Base-by-base conservation (phyloP, 1,139 yeast species). In the Candida labiduridarum region DNA sequence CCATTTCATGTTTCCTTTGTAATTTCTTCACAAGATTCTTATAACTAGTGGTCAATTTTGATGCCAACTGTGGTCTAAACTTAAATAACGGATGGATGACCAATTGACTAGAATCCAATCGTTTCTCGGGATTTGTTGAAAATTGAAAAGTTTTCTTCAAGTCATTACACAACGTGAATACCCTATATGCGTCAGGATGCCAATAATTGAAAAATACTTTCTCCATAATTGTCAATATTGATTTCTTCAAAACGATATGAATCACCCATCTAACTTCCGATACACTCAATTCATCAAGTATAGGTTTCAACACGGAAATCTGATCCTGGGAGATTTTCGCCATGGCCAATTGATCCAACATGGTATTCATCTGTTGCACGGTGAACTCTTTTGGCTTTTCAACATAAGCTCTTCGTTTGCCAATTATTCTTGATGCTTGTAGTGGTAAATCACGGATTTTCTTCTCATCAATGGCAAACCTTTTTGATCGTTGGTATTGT, bases 141-240 rank as follows among this genome's bases (percentile, higher is more conserved):
- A 75, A 81, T 67, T 83, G 72, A 54, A 91, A 82, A 0, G 89
- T 85, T 10, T 78, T 71, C 51, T 82, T 74, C 46, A 92, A 66
- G 57, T 83, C 83, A 50, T 84, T 83, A n/a, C 92, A 87, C 8
- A 87, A 82, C 51, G 83, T 82, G 55, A 78, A 82, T 27, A 89
- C 76, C 1, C 78, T 76, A 12, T 77, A 72, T 0, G 96, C 95
- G 63, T 89, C 92, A 0, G 92, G 92, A 62, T 91, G 96, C 91
- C 95, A 90, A 33, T 71, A 61, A n/a, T 67, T 61, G 43, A 90
- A 70, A 52, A 90, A 74, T n/a, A 76, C 69, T 47, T 78, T 74
- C 58, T 89, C 96, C 50, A 85, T 78, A 12, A 83, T 78, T 1
- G 84, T 81, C 29, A 88, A 66, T 14, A 83, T 71, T 49, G 83